Conservation (phyloP, 1,284 basidiomycete genomes). For the Termitomyces sp. region DNA sequence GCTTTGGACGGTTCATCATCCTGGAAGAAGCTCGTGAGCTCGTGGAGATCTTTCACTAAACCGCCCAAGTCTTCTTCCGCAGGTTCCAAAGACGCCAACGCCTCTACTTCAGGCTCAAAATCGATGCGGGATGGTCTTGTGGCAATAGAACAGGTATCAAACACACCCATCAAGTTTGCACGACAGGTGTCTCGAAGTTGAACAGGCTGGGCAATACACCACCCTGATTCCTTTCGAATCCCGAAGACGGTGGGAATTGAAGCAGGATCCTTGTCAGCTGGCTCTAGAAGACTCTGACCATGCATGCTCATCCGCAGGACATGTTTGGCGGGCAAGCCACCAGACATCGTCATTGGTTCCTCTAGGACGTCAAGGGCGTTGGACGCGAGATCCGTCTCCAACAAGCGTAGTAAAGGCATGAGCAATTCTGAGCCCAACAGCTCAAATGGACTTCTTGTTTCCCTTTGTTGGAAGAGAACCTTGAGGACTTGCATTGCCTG, state of each 20-base stretch:
- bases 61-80: conserved; percentile 74
- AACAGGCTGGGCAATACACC: conserved; percentile 74
- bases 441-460: conserved; percentile 71
- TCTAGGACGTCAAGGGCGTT: conserved; percentile 91
- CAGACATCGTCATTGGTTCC: conserved; percentile 77
- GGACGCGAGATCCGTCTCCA: conserved; percentile 80
- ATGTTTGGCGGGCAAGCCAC: conserved; percentile 69
- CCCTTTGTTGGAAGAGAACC: conserved; percentile 82
- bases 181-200: conserved; percentile 61
- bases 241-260: conserved; percentile 74
- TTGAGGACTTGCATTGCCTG: conserved; percentile 87
- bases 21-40: conserved; percentile 84
- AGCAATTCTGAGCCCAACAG: conserved; percentile 80
- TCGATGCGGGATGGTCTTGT: conserved; percentile 70
- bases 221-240: conserved; percentile 75
- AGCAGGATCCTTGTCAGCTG: conserved; percentile 38
- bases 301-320: conserved; percentile 87
- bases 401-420: conserved; percentile 83
- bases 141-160: conserved; percentile 75
- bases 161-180: conserved; percentile 76
- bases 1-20: conserved; percentile 33
- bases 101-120: conserved; percentile 56
- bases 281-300: conserved; percentile 30
- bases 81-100: conserved; percentile 34
- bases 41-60: conserved; percentile 82